These are phyloP conservation scores for Pisolithus microcarpus DNA, from an alignment of 768 basidiomycete genomes.

Conservation along the genomic window DNA sequence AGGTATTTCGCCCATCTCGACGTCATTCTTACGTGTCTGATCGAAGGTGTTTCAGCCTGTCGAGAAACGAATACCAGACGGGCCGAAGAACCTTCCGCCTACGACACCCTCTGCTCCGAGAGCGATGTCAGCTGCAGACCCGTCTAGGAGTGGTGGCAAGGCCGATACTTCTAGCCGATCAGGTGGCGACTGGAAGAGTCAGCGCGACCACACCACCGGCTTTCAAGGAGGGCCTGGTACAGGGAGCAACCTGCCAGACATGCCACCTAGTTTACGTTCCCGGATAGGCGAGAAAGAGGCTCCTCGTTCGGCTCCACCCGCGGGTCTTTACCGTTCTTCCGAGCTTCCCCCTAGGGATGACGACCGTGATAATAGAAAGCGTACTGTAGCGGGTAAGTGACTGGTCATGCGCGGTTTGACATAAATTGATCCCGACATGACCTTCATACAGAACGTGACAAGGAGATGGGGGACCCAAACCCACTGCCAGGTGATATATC, in stretches of 20 bases:
- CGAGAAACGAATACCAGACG: conserved; percentile 54
- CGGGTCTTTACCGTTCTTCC: conserved; percentile 35
- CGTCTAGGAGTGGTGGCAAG: conserved; percentile 33
- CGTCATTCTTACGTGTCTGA: conserved; percentile 1
- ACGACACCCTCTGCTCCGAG: conserved; percentile 64
- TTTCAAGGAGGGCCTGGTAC: conserved; percentile 14
- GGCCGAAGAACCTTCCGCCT: conserved; percentile 47
- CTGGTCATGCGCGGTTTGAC: neutral
- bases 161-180: conserved; percentile 32
- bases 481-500: conserved; percentile 31
- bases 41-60: conserved; percentile 27
- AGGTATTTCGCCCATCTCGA: conserved; percentile 38
- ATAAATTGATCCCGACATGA: conserved; percentile 5
- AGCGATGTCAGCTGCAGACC: conserved; percentile 53
- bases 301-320: conserved; percentile 31
- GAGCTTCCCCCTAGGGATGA: conserved; percentile 49
- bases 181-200: conserved; percentile 46
- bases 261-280: conserved; percentile 39
- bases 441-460: conserved; percentile 50
- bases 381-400: conserved; percentile 59
- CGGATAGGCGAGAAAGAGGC: conserved; percentile 59
- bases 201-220: conserved; percentile 25
- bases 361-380: conserved; percentile 62
- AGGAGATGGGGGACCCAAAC: conserved; percentile 38
- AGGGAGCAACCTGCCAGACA: conserved; percentile 16